Percentiles rank a stretch among this genome's conserved stretches.
Evolutionary conservation across 2,329 filamentous ascomycete genomes (phyloP).

Genomic region (Phyllosticta paracitricarpa): DNA sequence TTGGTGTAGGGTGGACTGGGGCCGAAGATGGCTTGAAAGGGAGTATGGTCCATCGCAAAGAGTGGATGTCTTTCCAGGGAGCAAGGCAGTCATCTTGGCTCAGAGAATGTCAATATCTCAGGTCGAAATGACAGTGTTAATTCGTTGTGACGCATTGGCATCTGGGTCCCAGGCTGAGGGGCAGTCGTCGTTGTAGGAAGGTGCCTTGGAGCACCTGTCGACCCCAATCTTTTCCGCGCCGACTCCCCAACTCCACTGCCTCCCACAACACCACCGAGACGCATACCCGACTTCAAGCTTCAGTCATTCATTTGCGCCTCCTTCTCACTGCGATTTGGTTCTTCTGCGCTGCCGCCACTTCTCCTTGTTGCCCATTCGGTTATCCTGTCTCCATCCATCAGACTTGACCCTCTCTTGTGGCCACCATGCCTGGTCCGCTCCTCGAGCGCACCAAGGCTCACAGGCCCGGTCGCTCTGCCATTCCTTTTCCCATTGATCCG

Average conservation of each 20-base stretch:
- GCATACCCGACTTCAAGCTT: background rate
- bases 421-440: conserved; percentile 13
- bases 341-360: background rate
- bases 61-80: no score
- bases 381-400: background rate
- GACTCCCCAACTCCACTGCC: background rate
- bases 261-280: background rate
- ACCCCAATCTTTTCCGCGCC: background rate
- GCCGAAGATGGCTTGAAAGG: no score
- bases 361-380: background rate
- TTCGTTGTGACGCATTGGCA: no score
- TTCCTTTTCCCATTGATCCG: background rate
- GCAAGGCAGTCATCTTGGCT: no score
- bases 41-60: no score
- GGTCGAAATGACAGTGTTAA: no score
- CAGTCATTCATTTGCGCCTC: background rate
- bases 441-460: conserved; percentile 16
- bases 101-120: no score
- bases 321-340: background rate
- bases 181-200: no score
- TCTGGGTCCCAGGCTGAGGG: no score
- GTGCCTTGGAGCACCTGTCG: background rate
- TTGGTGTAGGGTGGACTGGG: no score
- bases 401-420: background rate
- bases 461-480: conserved; percentile 6